Percentiles rank a stretch among this genome's conserved stretches.
These are phyloP conservation scores for Centrapalus pauciflorus DNA, from an alignment of 129 eudicot genomes.

Conservation along the genomic window DNA sequence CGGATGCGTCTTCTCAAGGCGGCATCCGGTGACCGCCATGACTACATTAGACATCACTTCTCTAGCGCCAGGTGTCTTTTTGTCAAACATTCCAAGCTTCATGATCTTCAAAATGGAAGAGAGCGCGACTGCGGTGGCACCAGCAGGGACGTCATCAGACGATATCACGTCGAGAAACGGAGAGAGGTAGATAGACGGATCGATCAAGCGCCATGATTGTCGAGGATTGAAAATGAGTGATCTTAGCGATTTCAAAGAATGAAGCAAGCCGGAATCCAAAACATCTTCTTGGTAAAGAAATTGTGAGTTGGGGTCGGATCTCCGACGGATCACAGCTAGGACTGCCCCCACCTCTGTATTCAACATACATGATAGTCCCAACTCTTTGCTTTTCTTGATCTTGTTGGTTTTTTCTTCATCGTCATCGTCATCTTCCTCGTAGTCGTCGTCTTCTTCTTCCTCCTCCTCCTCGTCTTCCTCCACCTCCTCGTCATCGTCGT, in stretches of 20 bases:
- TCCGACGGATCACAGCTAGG: constrained; percentile 61
- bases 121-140: constrained; percentile 75
- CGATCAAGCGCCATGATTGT: constrained; percentile 62
- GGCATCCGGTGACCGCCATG: constrained; percentile 60
- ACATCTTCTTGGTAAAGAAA: constrained; percentile 39
- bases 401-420: constrained; percentile 18
- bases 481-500: constrained; percentile 5
- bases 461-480: constrained; percentile 11
- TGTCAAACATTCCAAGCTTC: constrained; percentile 48
- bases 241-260: constrained; percentile 60
- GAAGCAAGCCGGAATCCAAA: constrained; percentile 36
- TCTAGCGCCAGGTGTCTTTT: constrained; percentile 62
- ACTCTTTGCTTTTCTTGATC: constrained; percentile 39
- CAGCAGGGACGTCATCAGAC: constrained; percentile 73
- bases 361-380: constrained; percentile 74
- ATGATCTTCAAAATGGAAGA: constrained; percentile 62
- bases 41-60: constrained; percentile 52
- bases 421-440: constrained; percentile 24
- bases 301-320: constrained; percentile 36
- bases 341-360: constrained; percentile 92
- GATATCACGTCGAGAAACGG: constrained; percentile 81
- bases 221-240: constrained; percentile 63
- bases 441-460: constrained; percentile 7
- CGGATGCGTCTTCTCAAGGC: constrained; percentile 64
- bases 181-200: constrained; percentile 63